Evolutionary conservation across 371 early-diverging fungal genomes (phyloP).

Genomic region (Capillidium heterosporum): DNA sequence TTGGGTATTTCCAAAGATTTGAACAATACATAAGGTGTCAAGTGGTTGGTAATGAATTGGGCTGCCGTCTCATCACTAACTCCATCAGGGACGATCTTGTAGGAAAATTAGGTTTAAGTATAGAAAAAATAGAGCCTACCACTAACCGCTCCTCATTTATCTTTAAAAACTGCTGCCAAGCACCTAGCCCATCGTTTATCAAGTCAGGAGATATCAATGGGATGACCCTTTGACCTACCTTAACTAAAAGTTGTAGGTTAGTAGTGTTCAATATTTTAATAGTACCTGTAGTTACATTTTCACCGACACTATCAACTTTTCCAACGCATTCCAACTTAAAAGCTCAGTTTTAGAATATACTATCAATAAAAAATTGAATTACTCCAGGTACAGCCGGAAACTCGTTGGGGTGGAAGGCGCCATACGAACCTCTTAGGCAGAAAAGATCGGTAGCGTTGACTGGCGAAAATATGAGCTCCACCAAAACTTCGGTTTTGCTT

Average conservation of each 20-base stretch:
- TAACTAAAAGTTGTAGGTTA: not conserved
- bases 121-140: not conserved
- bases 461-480: not conserved
- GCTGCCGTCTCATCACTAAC: conserved; percentile 4
- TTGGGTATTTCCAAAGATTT: not conserved
- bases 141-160: not conserved
- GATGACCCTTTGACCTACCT: not conserved
- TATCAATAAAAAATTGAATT: not conserved
- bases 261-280: not conserved
- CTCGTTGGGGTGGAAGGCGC: not conserved
- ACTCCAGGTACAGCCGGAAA: not conserved
- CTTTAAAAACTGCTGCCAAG: not conserved
- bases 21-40: not conserved
- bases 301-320: not conserved
- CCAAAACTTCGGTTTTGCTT: not conserved
- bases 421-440: not conserved
- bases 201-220: not conserved
- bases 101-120: not conserved
- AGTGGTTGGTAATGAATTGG: not conserved
- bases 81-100: not conserved
- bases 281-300: not conserved
- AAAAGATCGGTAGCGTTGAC: conserved; percentile 1
- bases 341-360: not conserved
- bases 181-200: not conserved
- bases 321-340: conserved; percentile 1